Percentiles rank a stretch among this genome's conserved stretches.
Conservation (phyloP, 228 moss, liverwort and hornwort genomes). For the Sphagnum fallax region DNA sequence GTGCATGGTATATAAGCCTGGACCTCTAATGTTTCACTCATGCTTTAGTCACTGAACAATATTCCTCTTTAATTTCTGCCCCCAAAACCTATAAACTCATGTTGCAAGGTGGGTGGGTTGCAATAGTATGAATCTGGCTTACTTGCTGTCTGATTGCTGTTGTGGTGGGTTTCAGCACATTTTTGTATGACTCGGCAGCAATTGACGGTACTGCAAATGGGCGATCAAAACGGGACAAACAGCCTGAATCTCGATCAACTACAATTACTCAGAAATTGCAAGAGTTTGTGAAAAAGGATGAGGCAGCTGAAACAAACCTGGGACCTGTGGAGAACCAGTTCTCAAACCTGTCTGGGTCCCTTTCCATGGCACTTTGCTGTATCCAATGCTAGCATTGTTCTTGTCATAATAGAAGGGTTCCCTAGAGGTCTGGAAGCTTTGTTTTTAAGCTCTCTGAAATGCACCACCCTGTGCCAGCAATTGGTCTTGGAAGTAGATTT, state of each 20-base stretch:
- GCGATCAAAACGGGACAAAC: constrained; percentile 19
- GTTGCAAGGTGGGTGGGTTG: background rate
- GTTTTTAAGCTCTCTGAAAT: background rate
- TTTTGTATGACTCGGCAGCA: constrained; percentile 80
- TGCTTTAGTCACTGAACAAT: background rate
- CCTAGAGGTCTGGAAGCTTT: background rate
- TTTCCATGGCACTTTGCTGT: constrained; percentile 97
- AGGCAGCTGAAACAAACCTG: constrained; percentile 49
- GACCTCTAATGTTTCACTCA: background rate
- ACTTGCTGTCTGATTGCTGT: constrained; percentile 1
- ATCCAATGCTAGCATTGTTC: constrained; percentile 27
- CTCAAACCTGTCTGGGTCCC: constrained; percentile 76
- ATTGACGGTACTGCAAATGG: constrained; percentile 27
- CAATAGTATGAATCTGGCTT: background rate
- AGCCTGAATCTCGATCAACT: constrained; percentile 47
- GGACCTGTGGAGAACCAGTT: constrained; percentile 56
- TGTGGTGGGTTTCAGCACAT: constrained; percentile 50
- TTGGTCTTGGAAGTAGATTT: too few species aligned
- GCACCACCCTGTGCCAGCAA: too few species aligned
- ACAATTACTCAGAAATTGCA: constrained; percentile 55
- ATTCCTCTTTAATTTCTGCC: background rate
- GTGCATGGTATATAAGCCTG: constrained; percentile 48
- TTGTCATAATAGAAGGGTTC: background rate
- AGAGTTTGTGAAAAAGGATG: constrained; percentile 73
- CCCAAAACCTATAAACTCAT: background rate